Percentiles rank a stretch among this genome's conserved stretches.
phyloP scores from a whole-genome alignment of 345 rosid genomes.

The Streptanthus diversifolius region DNA sequence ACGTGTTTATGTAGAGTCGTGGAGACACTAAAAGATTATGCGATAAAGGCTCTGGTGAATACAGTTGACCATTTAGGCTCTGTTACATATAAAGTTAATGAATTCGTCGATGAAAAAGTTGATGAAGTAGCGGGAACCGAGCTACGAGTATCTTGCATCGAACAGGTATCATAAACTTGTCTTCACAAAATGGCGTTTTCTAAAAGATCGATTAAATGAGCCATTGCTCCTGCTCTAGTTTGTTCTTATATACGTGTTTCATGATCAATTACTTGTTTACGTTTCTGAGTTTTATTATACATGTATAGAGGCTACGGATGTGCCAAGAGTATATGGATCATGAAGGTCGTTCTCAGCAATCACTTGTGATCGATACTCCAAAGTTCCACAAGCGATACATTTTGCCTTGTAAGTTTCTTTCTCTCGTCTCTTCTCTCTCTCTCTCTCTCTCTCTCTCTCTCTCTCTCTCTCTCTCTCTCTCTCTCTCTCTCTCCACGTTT shows the following conservation, averaged over 20 bases:
- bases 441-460: no score
- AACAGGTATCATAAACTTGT: slow-evolving; percentile 52
- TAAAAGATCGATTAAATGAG: background rate
- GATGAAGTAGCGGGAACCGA: slow-evolving; percentile 79
- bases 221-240: background rate
- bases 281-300: slow-evolving; percentile 1
- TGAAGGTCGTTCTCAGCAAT: slow-evolving; percentile 82
- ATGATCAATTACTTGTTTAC: background rate
- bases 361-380: slow-evolving; percentile 74
- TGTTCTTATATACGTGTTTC: no score
- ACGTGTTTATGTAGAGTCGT: slow-evolving; percentile 57
- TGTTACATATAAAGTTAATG: slow-evolving; percentile 78
- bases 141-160: slow-evolving; percentile 73
- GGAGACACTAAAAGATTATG: slow-evolving; percentile 90
- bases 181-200: background rate
- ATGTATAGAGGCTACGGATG: slow-evolving; percentile 63
- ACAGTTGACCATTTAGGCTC: slow-evolving; percentile 97
- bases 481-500: background rate
- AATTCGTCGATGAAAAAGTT: slow-evolving; percentile 78
- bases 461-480: background rate
- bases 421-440: background rate
- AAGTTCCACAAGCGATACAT: slow-evolving; percentile 81
- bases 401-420: slow-evolving; percentile 58
- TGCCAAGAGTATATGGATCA: slow-evolving; percentile 86
- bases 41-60: slow-evolving; percentile 84